These are phyloP conservation scores for Apiotrichum mycotoxinovorans DNA, from an alignment of 1,284 basidiomycete species.

Conservation along the genomic window DNA sequence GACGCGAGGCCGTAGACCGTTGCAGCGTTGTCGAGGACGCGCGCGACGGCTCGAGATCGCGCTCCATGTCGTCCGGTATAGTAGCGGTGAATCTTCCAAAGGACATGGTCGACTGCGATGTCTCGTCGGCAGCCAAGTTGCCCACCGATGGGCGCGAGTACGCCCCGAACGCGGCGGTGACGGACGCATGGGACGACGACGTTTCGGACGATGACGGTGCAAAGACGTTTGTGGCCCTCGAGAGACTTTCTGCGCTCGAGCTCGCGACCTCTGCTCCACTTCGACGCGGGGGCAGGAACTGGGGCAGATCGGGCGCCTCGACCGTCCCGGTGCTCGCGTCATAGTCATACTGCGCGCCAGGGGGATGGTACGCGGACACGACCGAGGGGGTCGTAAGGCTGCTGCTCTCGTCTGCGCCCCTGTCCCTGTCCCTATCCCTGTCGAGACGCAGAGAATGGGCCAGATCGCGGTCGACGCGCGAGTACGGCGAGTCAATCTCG, in stretches of 20 bases:
- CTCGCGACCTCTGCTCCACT: too few species aligned
- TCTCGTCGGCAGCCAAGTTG: not conserved
- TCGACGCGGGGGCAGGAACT: not conserved
- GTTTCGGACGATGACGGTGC: not conserved
- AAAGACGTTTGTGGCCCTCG: not conserved
- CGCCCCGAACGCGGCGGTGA: not conserved
- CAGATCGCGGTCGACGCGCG: slow-evolving; percentile 66
- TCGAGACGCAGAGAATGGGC: slow-evolving; percentile 33
- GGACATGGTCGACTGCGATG: not conserved
- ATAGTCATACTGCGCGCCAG: not conserved
- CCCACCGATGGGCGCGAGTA: not conserved
- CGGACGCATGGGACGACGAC: not conserved
- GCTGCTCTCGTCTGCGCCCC: slow-evolving; percentile 48
- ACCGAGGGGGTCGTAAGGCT: slow-evolving; percentile 37
- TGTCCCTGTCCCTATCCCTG: not conserved
- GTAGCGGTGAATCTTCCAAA: not conserved
- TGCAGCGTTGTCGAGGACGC: slow-evolving; percentile 2
- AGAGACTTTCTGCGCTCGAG: too few species aligned
- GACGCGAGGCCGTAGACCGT: not conserved
- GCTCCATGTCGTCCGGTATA: not conserved
- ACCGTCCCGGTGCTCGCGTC: slow-evolving; percentile 2
- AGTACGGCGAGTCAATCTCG: slow-evolving; percentile 66
- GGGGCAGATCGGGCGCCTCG: not conserved
- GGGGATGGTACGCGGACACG: slow-evolving; percentile 32
- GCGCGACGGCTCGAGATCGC: not conserved